A percentile compares a stretch with the other conserved stretches of the same genome.
phyloP scores from a whole-genome alignment of 139 green algal genomes.

The Gonium pectorale region DNA sequence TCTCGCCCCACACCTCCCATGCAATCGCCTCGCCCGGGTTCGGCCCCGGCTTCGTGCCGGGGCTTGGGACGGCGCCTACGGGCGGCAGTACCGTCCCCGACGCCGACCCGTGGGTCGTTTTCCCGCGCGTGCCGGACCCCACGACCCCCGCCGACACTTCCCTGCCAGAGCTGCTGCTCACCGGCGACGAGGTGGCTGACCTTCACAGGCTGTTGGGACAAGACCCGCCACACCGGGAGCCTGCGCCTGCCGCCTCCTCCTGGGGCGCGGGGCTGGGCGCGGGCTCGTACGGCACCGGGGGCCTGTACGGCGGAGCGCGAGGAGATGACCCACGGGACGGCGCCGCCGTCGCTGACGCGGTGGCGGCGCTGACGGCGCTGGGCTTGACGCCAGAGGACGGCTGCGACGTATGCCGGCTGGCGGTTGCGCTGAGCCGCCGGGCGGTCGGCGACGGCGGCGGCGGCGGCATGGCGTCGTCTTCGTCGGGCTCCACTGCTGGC shows the following conservation, averaged over 20 bases:
- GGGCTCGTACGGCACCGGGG: too few species aligned
- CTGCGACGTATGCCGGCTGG: constrained; percentile 8
- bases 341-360: constrained; percentile 15
- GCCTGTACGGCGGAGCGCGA: too few species aligned
- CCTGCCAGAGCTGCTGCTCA: constrained; percentile 43
- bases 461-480: not conserved
- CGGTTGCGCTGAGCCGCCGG: constrained; percentile 19
- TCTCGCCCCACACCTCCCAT: not conserved
- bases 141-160: not conserved
- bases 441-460: not conserved
- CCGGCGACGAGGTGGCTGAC: constrained; percentile 38
- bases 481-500: not conserved
- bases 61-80: not conserved
- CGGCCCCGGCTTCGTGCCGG: too few species aligned
- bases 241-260: not conserved
- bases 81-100: too few species aligned
- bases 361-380: constrained; percentile 25
- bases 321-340: too few species aligned
- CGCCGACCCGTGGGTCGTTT: constrained; percentile 4
- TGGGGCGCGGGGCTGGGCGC: not conserved
- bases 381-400: constrained; percentile 27
- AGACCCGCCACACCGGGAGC: not conserved
- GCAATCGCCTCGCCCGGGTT: too few species aligned
- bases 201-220: constrained; percentile 46
- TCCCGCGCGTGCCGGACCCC: constrained; percentile 23